Conservation (phyloP, 2,329 filamentous ascomycete genomes). For the Sphaerulina populicola region DNA sequence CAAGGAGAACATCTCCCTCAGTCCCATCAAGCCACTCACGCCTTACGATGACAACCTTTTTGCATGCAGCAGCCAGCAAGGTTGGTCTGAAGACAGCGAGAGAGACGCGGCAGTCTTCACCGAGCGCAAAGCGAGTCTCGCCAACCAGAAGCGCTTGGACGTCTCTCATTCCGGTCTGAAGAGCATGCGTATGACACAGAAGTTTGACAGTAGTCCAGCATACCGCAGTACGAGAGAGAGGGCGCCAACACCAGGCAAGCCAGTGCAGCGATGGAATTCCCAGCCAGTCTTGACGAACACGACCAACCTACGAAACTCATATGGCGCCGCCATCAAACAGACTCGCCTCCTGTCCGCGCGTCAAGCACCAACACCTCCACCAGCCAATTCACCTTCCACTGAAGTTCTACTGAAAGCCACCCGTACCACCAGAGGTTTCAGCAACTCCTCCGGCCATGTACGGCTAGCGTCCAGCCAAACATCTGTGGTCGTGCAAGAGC, state of each 20-base stretch:
- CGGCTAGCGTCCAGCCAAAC: conserved; percentile 6
- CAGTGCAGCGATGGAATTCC: conserved; percentile 29
- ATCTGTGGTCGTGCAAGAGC: background rate
- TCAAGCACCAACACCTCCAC: conserved; percentile 26
- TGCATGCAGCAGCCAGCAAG: conserved; percentile 13
- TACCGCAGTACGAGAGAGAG: conserved; percentile 20
- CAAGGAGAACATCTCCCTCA: conserved; percentile 31
- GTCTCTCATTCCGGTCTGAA: conserved; percentile 1
- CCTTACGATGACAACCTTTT: conserved; percentile 19
- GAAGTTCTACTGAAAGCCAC: conserved; percentile 10
- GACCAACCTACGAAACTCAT: conserved; percentile 20
- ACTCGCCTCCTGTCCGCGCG: conserved; percentile 28
- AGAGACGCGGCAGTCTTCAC: conserved; percentile 1
- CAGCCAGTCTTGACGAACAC: conserved; percentile 27
- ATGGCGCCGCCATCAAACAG: conserved; percentile 27
- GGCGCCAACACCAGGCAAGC: conserved; percentile 18
- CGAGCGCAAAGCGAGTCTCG: conserved; percentile 2
- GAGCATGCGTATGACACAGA: conserved; percentile 10
- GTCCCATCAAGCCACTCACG: conserved; percentile 22
- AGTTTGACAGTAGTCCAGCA: conserved; percentile 25
- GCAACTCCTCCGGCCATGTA: conserved; percentile 8
- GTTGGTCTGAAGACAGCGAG: conserved; percentile 15
- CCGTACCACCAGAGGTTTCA: conserved; percentile 3
- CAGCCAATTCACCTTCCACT: conserved; percentile 19
- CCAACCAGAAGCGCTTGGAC: background rate